Evolutionary conservation across 2,329 filamentous ascomycete genomes (phyloP).

Genomic region (Penicillium sp.): DNA sequence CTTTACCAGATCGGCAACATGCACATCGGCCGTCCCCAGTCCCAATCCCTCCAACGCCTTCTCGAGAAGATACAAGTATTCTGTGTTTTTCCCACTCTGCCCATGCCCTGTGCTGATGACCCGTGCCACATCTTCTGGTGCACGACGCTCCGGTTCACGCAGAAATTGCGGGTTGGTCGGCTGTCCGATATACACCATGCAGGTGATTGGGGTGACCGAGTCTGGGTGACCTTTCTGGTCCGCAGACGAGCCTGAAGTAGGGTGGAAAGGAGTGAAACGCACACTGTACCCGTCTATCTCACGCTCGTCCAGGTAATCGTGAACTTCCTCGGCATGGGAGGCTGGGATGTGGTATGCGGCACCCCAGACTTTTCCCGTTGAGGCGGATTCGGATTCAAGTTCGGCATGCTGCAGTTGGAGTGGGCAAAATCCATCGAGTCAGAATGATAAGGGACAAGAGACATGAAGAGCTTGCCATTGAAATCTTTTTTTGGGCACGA

Average conservation of each 20-base stretch:
- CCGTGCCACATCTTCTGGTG: constrained; percentile 68
- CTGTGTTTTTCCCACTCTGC: constrained; percentile 80
- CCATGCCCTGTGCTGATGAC: constrained; percentile 73
- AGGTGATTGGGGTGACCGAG: constrained; percentile 38
- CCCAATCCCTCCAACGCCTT: constrained; percentile 66
- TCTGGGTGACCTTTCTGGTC: neutral
- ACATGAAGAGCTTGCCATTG: neutral
- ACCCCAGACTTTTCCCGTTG: constrained; percentile 67
- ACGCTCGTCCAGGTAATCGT: constrained; percentile 85
- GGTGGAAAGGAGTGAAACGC: constrained; percentile 77
- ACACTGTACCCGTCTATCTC: constrained; percentile 98
- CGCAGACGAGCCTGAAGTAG: neutral
- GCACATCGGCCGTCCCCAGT: constrained; percentile 70
- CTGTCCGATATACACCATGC: constrained; percentile 88
- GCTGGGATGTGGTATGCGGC: constrained; percentile 80
- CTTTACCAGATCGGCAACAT: constrained; percentile 74
- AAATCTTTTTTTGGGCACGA: too few relatives aligned
- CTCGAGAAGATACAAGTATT: constrained; percentile 81
- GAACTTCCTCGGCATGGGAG: constrained; percentile 69
- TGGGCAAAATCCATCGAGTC: neutral
- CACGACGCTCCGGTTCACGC: constrained; percentile 50
- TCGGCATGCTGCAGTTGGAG: constrained; percentile 26
- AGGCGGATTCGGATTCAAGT: constrained; percentile 24
- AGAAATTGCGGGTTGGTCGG: constrained; percentile 90
- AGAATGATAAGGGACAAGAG: neutral